Evolutionary conservation across 768 basidiomycete species (phyloP).

Genomic region (Wakefieldia striispora): DNA sequence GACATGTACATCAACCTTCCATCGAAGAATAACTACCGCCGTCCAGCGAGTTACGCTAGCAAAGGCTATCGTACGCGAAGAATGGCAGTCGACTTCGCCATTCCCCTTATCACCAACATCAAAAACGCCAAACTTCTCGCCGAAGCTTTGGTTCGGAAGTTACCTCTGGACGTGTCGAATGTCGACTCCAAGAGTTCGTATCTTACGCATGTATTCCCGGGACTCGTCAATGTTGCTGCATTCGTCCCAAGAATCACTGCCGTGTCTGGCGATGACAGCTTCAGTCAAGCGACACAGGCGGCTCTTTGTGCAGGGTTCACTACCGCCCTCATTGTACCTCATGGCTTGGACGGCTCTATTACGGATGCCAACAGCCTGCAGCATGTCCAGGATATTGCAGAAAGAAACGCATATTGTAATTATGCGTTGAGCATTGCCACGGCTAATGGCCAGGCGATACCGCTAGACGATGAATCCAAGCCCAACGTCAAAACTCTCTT

Average conservation of each 20-base stretch:
- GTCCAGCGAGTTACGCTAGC: conserved; percentile 95
- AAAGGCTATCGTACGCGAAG: conserved; percentile 96
- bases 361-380: conserved; percentile 69
- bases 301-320: conserved; percentile 91
- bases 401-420: conserved; percentile 75
- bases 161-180: conserved; percentile 86
- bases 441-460: conserved; percentile 59
- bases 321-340: conserved; percentile 73
- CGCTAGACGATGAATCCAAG: conserved; percentile 69
- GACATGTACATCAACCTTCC: conserved; percentile 99
- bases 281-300: conserved; percentile 70
- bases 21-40: conserved; percentile 95
- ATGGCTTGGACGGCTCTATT: conserved; percentile 60
- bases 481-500: conserved; percentile 84
- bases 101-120: conserved; percentile 96
- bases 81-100: conserved; percentile 98
- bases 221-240: conserved; percentile 83
- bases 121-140: conserved; percentile 97
- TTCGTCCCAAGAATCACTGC: conserved; percentile 73
- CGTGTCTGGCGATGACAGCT: conserved; percentile 48
- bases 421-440: conserved; percentile 83
- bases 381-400: conserved; percentile 61
- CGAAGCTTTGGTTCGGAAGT: conserved; percentile 86
- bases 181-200: conserved; percentile 96
- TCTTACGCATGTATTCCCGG: conserved; percentile 86